These are phyloP conservation scores for Pachyrhizus erosus DNA, from an alignment of 306 rosid species.

Conservation along the genomic window DNA sequence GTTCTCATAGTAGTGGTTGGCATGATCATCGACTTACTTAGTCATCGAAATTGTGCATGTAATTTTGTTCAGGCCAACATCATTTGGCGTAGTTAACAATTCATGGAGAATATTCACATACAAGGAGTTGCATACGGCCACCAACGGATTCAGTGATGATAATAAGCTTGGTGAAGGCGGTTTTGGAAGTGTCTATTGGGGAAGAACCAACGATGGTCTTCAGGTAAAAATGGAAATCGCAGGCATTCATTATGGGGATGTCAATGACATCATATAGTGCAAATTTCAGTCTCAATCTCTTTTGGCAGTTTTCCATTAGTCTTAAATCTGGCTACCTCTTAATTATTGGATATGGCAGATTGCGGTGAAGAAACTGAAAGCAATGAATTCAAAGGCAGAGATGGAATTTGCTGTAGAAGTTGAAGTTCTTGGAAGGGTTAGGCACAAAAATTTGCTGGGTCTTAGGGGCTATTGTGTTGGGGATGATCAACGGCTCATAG, in stretches of 20 bases:
- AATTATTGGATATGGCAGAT: no score
- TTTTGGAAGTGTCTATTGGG: slow-evolving; percentile 89
- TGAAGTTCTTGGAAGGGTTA: slow-evolving; percentile 89
- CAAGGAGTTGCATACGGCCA: slow-evolving; percentile 85
- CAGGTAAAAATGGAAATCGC: slow-evolving; percentile 51
- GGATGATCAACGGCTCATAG: slow-evolving; percentile 81
- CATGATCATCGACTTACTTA: slow-evolving; percentile 2
- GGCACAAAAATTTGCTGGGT: slow-evolving; percentile 86
- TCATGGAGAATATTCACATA: slow-evolving; percentile 86
- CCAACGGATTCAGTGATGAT: slow-evolving; percentile 81
- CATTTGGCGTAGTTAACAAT: slow-evolving; percentile 50
- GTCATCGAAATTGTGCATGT: neutral
- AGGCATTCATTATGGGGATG: neutral
- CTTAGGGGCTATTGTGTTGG: slow-evolving; percentile 87
- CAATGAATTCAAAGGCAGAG: slow-evolving; percentile 88
- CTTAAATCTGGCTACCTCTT: neutral
- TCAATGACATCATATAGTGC: neutral
- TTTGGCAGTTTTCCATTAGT: neutral
- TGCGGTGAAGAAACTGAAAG: slow-evolving; percentile 91
- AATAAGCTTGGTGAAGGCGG: slow-evolving; percentile 92
- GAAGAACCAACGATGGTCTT: slow-evolving; percentile 76
- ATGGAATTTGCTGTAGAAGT: slow-evolving; percentile 98
- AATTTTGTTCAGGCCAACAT: slow-evolving; percentile 46
- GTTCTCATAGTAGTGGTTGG: neutral
- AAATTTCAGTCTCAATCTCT: neutral